These are phyloP conservation scores for Noccaea bulbosa DNA, from an alignment of 345 rosid genomes.

Conservation along the genomic window DNA sequence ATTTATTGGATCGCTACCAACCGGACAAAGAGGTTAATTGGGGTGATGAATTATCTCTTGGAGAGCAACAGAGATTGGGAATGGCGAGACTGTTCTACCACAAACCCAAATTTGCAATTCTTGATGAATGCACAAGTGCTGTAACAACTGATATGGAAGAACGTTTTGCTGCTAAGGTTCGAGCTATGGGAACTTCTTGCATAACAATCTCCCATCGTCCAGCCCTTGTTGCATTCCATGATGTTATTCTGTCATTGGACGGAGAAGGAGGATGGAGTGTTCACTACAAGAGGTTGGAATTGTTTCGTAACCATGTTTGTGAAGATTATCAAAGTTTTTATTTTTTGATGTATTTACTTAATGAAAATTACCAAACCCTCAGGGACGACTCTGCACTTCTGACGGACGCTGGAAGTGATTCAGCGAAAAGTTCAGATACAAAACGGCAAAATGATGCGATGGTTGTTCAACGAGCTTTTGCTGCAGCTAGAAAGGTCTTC, in stretches of 20 bases:
- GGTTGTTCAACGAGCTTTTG: conserved; percentile 89
- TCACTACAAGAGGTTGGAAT: conserved; percentile 74
- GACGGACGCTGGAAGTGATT: conserved; percentile 52
- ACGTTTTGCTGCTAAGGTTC: conserved; percentile 93
- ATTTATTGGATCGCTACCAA: conserved; percentile 90
- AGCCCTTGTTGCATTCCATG: conserved; percentile 97
- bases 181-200: conserved; percentile 99
- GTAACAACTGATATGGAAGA: conserved; percentile 99
- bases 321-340: conserved; percentile 3
- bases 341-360: conserved; percentile 18
- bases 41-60: conserved; percentile 97
- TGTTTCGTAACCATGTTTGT: conserved; percentile 27
- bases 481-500: conserved; percentile 64
- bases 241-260: conserved; percentile 87
- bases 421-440: conserved; percentile 54
- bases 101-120: conserved; percentile 99
- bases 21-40: conserved; percentile 88
- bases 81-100: conserved; percentile 98
- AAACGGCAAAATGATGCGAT: conserved; percentile 83
- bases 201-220: conserved; percentile 99
- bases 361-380: conserved; percentile 39
- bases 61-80: conserved; percentile 98
- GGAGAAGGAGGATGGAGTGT: conserved; percentile 98
- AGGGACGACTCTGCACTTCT: conserved; percentile 68
- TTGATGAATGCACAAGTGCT: conserved; percentile 99